Conservation (phyloP, 179 eudicot species). For the Nepenthes alata region DNA sequence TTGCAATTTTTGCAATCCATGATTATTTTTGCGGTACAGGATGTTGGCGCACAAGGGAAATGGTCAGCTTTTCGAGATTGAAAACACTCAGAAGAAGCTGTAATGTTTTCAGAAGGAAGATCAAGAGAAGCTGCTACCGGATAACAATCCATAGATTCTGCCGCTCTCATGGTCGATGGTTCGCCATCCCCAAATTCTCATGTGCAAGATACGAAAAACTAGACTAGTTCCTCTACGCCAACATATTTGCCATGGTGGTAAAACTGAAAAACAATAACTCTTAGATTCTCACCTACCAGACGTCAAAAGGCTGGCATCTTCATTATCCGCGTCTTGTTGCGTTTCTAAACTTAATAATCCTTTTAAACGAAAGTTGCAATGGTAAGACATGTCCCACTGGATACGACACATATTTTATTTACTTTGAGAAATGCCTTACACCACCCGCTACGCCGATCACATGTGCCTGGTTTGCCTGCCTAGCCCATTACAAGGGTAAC, state of each 20-base stretch:
- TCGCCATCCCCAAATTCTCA: constrained; percentile 34
- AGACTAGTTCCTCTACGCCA: constrained; percentile 12
- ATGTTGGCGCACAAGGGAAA: constrained; percentile 29
- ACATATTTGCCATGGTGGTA: neutral
- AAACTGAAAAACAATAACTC: no score
- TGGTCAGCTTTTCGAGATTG: constrained; percentile 31
- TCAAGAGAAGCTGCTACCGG: constrained; percentile 45
- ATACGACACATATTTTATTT: no score
- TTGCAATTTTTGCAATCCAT: constrained; percentile 4
- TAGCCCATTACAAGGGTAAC: no score
- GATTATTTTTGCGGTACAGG: constrained; percentile 30
- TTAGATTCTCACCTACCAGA: no score
- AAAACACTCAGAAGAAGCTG: constrained; percentile 24
- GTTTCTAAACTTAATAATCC: no score
- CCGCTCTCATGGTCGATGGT: constrained; percentile 37
- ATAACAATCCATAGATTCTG: constrained; percentile 48
- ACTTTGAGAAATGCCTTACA: no score
- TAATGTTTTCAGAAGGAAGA: constrained; percentile 26
- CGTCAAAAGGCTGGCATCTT: no score
- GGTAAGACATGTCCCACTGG: no score
- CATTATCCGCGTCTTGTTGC: no score
- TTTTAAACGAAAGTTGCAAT: no score
- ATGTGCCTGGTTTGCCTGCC: no score
- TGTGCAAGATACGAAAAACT: constrained; percentile 46
- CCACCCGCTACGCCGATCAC: no score